Evolutionary conservation across 1,284 basidiomycete genomes (phyloP).

Genomic region (Apiotrichum sp.): DNA sequence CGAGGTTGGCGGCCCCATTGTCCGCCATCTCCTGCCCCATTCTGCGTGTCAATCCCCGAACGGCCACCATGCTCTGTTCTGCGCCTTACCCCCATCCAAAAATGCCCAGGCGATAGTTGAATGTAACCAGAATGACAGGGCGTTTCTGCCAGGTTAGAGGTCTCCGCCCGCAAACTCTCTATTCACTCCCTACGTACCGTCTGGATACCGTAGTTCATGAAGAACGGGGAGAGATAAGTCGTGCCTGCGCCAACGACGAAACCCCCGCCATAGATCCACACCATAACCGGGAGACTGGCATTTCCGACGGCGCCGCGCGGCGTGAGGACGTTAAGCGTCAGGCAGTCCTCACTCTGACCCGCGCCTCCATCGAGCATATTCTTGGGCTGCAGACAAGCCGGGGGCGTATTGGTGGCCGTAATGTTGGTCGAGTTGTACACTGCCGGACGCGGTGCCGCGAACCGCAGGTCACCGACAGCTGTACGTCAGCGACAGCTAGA

Average conservation of each 20-base stretch:
- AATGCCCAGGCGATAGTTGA: constrained; percentile 50
- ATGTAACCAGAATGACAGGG: constrained; percentile 46
- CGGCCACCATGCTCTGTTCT: too few relatives aligned
- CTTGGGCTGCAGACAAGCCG: neutral
- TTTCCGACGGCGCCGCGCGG: neutral
- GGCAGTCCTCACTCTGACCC: neutral
- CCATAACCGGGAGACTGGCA: neutral
- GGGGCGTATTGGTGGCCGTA: neutral
- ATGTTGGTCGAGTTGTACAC: neutral
- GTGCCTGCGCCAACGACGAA: neutral
- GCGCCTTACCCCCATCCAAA: constrained; percentile 43
- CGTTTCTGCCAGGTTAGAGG: constrained; percentile 14
- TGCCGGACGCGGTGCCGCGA: neutral
- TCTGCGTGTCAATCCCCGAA: too few relatives aligned
- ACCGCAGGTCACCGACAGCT: neutral
- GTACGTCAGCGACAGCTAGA: too few relatives aligned
- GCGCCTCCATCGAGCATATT: too few relatives aligned
- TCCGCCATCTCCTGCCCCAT: constrained; percentile 35
- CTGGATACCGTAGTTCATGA: too few relatives aligned
- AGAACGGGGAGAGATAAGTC: too few relatives aligned
- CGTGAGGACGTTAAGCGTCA: neutral
- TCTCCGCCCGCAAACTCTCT: neutral
- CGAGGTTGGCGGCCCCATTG: constrained; percentile 41
- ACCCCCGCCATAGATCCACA: constrained; percentile 35
- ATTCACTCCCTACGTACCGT: neutral